These are phyloP conservation scores for Neoboletus brunneissimus DNA, from an alignment of 768 basidiomycete genomes.

Conservation along the genomic window DNA sequence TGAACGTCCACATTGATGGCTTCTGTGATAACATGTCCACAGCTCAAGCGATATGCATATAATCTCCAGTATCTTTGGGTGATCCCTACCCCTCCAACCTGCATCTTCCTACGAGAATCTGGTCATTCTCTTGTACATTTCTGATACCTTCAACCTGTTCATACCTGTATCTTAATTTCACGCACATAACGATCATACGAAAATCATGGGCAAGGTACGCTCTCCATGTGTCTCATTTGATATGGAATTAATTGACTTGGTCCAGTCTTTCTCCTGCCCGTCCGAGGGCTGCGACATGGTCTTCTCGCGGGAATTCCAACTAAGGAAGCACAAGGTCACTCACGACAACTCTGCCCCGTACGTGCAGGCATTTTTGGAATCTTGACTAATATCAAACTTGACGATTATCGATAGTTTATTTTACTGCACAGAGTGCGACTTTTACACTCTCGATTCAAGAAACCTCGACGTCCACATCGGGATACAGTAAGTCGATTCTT, in stretches of 20 bases:
- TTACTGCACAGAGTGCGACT: constrained; percentile 8
- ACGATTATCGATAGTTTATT: constrained; percentile 4
- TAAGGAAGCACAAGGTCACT: constrained; percentile 11
- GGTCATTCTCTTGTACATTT: constrained; percentile 3
- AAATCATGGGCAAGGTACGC: not conserved
- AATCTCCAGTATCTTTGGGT: not conserved
- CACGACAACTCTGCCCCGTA: constrained; percentile 12
- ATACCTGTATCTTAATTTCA: not conserved
- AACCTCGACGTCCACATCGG: not conserved
- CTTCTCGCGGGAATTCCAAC: constrained; percentile 4
- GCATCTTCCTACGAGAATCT: constrained; percentile 1
- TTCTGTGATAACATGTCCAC: not conserved
- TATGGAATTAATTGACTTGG: not conserved
- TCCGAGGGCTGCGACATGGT: constrained; percentile 1
- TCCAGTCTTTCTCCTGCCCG: constrained; percentile 10
- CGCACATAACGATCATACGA: not conserved
- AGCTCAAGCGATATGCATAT: not conserved
- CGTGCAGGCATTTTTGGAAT: not conserved
- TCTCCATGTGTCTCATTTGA: not conserved
- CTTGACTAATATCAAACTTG: not conserved
- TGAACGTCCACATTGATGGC: not conserved
- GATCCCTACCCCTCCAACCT: not conserved
- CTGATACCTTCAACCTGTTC: too few relatives aligned
- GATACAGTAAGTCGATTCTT: constrained; percentile 13
- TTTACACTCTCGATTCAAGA: constrained; percentile 5